phyloP scores from a whole-genome alignment of 495 filamentous ascomycete genomes.

The Ramalina peruviana region DNA sequence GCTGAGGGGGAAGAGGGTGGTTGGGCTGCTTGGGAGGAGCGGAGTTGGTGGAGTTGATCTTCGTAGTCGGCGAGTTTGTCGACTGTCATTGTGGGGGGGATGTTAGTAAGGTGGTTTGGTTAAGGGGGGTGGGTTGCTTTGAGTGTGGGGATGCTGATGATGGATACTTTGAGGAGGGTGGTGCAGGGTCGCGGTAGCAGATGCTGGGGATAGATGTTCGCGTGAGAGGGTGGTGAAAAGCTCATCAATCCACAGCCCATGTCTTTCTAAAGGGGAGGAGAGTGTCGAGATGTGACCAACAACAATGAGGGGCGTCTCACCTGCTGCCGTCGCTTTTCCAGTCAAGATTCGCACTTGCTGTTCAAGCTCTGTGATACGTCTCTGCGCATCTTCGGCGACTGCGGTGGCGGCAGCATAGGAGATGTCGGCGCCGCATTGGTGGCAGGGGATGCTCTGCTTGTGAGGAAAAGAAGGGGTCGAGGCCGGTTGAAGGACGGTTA shows the following conservation, averaged over 20 bases:
- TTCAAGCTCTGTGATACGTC: conserved; percentile 66
- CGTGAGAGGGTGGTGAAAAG: not conserved
- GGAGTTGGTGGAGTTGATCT: conserved; percentile 63
- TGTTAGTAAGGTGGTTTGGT: too few relatives aligned
- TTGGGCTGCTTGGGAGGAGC: conserved; percentile 25
- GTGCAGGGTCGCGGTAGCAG: too few relatives aligned
- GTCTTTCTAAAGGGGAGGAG: not conserved
- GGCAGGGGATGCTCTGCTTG: conserved; percentile 19
- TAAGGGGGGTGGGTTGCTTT: too few relatives aligned
- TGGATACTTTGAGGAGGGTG: too few relatives aligned
- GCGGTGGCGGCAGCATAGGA: conserved; percentile 17
- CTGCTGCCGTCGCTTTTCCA: conserved; percentile 60
- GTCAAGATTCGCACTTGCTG: conserved; percentile 61
- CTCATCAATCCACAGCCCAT: not conserved
- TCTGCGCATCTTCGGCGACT: conserved; percentile 39
- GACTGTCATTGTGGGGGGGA: conserved; percentile 20
- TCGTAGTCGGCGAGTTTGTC: conserved; percentile 91
- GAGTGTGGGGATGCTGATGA: too few relatives aligned
- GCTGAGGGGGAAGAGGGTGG: conserved; percentile 8
- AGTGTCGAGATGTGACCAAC: not conserved
- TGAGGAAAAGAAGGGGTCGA: conserved; percentile 18
- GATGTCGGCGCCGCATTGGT: conserved; percentile 33
- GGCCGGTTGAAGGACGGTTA: conserved; percentile 6
- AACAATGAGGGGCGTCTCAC: conserved; percentile 32
- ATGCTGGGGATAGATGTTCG: too few relatives aligned